These are phyloP conservation scores for Aegilops longissima DNA, from an alignment of 176 grass and related monocot species.

Conservation along the genomic window DNA sequence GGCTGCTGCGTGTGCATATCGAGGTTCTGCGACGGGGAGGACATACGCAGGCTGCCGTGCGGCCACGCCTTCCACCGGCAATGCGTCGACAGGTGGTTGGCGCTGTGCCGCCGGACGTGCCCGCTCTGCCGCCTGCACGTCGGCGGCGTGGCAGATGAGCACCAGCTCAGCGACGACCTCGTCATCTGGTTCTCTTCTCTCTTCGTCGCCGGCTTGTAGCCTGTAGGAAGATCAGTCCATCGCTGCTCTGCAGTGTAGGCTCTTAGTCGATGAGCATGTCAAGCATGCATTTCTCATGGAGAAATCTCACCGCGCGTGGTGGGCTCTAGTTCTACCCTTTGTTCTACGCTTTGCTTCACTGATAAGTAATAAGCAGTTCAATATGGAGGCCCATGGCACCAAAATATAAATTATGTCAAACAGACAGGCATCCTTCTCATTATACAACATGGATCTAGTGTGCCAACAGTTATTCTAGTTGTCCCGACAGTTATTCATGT, in stretches of 20 bases:
- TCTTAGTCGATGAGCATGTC: too few species aligned
- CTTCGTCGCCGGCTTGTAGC: constrained; percentile 36
- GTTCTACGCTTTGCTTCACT: too few species aligned
- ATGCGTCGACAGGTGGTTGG: constrained; percentile 74
- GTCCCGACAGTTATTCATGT: not conserved
- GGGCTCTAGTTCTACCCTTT: too few species aligned
- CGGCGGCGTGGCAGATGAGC: constrained; percentile 15
- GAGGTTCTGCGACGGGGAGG: constrained; percentile 42
- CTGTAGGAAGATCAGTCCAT: constrained; percentile 3
- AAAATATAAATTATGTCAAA: not conserved
- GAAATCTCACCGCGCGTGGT: too few species aligned
- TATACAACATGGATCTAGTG: not conserved
- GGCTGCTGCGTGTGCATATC: constrained; percentile 76
- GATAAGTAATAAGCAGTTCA: too few species aligned
- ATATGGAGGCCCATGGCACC: not conserved
- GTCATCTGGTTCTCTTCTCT: constrained; percentile 86
- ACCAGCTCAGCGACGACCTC: constrained; percentile 62
- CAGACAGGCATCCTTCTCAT: not conserved
- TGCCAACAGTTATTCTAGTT: not conserved
- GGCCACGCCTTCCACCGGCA: constrained; percentile 70
- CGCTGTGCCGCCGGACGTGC: constrained; percentile 61
- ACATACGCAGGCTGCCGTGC: constrained; percentile 57
- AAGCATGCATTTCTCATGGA: too few species aligned
- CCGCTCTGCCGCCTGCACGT: constrained; percentile 72
- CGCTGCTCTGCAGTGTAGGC: too few species aligned